These are phyloP conservation scores for Aechmea fasciata DNA, from an alignment of 176 grass and related monocot species.

Conservation along the genomic window DNA sequence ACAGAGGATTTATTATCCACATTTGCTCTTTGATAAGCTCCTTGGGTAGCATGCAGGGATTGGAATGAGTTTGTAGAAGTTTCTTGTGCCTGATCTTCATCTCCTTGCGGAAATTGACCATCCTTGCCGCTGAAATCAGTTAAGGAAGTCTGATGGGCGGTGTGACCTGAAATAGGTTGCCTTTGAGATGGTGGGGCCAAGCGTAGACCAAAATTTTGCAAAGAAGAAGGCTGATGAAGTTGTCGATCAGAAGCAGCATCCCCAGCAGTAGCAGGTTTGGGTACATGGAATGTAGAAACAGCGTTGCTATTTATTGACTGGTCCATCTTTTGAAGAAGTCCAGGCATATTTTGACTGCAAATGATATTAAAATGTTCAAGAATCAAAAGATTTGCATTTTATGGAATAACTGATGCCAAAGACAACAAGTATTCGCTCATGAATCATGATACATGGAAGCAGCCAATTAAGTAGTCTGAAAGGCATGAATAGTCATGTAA, in stretches of 20 bases:
- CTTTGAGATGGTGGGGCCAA: slow-evolving; percentile 25
- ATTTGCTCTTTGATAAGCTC: slow-evolving; percentile 17
- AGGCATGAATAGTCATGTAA: too few relatives aligned
- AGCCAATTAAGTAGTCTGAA: background rate
- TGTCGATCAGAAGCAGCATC: slow-evolving; percentile 6
- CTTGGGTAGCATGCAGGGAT: background rate
- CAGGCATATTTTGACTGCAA: slow-evolving; percentile 26
- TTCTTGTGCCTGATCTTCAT: background rate
- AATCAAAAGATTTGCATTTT: background rate
- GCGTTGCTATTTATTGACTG: slow-evolving; percentile 10
- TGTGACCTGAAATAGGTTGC: slow-evolving; percentile 1
- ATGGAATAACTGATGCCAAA: background rate
- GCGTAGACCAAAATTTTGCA: slow-evolving; percentile 5
- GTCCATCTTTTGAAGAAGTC: slow-evolving; percentile 23
- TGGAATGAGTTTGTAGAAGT: slow-evolving; percentile 1
- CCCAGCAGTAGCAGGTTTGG: background rate
- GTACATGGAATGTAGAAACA: background rate
- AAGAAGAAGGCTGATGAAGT: slow-evolving; percentile 4
- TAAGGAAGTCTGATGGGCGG: background rate
- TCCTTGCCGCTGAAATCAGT: slow-evolving; percentile 2
- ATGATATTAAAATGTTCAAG: background rate
- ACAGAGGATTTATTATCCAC: background rate
- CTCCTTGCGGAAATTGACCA: background rate
- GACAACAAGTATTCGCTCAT: background rate
- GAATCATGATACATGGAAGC: background rate